Conservation (phyloP, 2,329 filamentous ascomycete genomes). For the Diaporthe ilicicola region DNA sequence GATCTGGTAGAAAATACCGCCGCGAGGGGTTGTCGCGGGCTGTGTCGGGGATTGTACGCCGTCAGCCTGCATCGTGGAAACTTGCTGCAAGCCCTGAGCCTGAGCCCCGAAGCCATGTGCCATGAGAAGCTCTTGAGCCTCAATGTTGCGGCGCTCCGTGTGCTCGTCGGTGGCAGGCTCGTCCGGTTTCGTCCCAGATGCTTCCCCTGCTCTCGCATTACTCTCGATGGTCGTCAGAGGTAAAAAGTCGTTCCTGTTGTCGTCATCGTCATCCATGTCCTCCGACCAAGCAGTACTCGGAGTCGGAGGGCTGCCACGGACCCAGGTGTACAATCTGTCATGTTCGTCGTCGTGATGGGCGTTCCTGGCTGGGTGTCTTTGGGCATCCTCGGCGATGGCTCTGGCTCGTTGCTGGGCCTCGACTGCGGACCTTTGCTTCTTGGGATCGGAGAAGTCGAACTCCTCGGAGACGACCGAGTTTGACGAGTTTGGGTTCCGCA, state of each 20-base stretch:
- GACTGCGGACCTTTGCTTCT: neutral
- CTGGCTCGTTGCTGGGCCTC: conserved; percentile 11
- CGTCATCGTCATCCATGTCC: neutral
- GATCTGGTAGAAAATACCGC: conserved; percentile 19
- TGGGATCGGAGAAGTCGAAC: neutral
- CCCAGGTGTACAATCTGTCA: conserved; percentile 11
- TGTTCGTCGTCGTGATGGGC: neutral
- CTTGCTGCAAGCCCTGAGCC: conserved; percentile 3
- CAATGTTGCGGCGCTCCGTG: neutral
- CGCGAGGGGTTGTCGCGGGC: neutral
- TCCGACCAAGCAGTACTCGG: conserved; percentile 3
- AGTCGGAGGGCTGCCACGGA: conserved; percentile 2
- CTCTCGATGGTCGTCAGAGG: conserved; percentile 1
- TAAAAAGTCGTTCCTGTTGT: neutral
- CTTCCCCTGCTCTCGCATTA: neutral
- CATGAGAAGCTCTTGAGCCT: conserved; percentile 18
- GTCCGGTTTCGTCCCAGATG: neutral
- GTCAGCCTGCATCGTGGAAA: neutral
- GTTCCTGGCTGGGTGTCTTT: neutral
- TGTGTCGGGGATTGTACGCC: neutral
- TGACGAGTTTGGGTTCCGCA: conserved; percentile 41
- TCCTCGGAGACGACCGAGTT: conserved; percentile 19
- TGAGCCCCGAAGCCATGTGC: conserved; percentile 15
- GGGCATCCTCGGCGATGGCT: conserved; percentile 8
- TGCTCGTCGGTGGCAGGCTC: neutral